Conservation (phyloP, 495 filamentous ascomycete genomes). For the Trichocladium uniseriatum region DNA sequence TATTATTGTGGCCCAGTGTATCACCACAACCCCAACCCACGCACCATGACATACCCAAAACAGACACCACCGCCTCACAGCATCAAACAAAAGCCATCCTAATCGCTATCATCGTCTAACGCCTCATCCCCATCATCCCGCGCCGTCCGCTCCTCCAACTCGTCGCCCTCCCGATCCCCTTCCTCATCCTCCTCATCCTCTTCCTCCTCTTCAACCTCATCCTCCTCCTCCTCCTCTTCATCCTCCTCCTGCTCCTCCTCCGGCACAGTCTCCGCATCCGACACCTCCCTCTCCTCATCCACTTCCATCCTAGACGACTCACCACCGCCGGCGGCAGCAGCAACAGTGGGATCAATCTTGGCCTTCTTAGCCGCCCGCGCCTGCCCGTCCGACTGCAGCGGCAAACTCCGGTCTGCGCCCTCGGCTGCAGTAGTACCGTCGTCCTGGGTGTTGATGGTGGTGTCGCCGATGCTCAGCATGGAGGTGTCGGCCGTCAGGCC, state of each 20-base stretch:
- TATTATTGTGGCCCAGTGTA: too few species aligned
- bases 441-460: slow-evolving; percentile 7
- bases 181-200: slow-evolving; percentile 41
- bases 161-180: slow-evolving; percentile 34
- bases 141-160: slow-evolving; percentile 32
- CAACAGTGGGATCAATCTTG: slow-evolving; percentile 24
- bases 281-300: slow-evolving; percentile 26
- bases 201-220: slow-evolving; percentile 37
- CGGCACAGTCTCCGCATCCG: slow-evolving; percentile 44
- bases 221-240: slow-evolving; percentile 45
- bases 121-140: slow-evolving; percentile 53
- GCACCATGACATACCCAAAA: background rate
- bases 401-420: background rate
- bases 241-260: slow-evolving; percentile 46
- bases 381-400: background rate
- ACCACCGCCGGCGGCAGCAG: background rate
- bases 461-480: slow-evolving; percentile 26
- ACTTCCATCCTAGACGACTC: slow-evolving; percentile 33
- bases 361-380: slow-evolving; percentile 33
- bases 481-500: slow-evolving; percentile 23
- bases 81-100: slow-evolving; percentile 2
- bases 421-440: slow-evolving; percentile 4
- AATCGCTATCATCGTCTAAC: slow-evolving; percentile 53
- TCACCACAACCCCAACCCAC: background rate
- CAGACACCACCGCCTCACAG: background rate